These are phyloP conservation scores for Globisporangium paroecandrum DNA, from an alignment of 352 stramenopile species.

Conservation along the genomic window DNA sequence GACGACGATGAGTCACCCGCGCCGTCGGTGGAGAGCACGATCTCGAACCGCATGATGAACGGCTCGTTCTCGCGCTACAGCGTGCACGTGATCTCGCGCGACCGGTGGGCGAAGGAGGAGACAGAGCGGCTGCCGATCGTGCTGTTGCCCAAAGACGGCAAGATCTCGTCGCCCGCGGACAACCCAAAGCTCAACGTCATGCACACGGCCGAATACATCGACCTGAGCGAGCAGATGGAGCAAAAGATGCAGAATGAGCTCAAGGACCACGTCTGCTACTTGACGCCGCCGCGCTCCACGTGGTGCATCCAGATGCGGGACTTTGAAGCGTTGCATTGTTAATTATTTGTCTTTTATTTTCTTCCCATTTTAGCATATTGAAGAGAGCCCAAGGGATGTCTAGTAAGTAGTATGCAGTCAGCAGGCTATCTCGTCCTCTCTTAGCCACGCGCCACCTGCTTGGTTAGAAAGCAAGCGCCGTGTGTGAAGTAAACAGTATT, in stretches of 20 bases:
- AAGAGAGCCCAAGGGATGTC: neutral
- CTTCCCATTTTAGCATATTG: neutral
- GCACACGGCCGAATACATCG: conserved; percentile 60
- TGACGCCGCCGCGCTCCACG: conserved; percentile 73
- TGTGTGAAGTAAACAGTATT: conserved; percentile 1
- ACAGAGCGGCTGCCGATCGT: conserved; percentile 67
- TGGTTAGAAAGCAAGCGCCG: neutral
- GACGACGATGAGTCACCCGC: conserved; percentile 54
- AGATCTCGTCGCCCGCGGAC: conserved; percentile 61
- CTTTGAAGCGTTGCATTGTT: conserved; percentile 64
- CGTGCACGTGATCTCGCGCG: conserved; percentile 69
- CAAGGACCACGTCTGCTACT: conserved; percentile 39
- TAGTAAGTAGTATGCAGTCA: neutral
- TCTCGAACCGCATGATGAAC: conserved; percentile 81
- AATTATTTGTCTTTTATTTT: conserved; percentile 12
- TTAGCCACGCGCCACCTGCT: neutral
- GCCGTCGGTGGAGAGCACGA: conserved; percentile 72
- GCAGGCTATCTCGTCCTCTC: neutral
- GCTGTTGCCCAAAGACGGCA: conserved; percentile 62
- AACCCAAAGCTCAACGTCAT: conserved; percentile 77
- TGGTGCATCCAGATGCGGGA: conserved; percentile 84
- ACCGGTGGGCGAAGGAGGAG: conserved; percentile 69
- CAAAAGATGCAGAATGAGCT: conserved; percentile 35
- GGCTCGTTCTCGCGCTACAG: conserved; percentile 73
- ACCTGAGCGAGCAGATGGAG: conserved; percentile 60